Percentiles rank a stretch among this genome's conserved stretches.
phyloP scores from a whole-genome alignment of 257 asterid genomes.

The Craterostigma plantagineum region DNA sequence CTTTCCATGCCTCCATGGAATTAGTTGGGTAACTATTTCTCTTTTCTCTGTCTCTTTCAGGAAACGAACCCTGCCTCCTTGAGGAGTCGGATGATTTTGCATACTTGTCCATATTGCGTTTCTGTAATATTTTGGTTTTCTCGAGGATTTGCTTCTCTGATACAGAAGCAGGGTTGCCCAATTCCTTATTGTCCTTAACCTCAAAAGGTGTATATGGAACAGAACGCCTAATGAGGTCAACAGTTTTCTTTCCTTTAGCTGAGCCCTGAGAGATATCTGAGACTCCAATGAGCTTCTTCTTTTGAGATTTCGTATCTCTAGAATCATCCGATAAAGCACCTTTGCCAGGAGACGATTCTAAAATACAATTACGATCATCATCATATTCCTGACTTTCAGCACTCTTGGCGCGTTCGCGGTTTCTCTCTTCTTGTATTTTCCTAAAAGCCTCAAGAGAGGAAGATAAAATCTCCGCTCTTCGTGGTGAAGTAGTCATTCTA shows the following conservation, averaged over 20 bases:
- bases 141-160: slow-evolving; percentile 22
- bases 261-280: slow-evolving; percentile 24
- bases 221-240: slow-evolving; percentile 27
- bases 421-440: slow-evolving; percentile 79
- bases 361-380: slow-evolving; percentile 19
- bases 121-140: slow-evolving; percentile 33
- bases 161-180: slow-evolving; percentile 23
- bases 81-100: slow-evolving; percentile 30
- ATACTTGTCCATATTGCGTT: slow-evolving; percentile 25
- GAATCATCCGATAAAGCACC: slow-evolving; percentile 19
- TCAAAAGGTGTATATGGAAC: slow-evolving; percentile 25
- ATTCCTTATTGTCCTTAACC: slow-evolving; percentile 32
- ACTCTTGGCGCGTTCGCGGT: slow-evolving; percentile 23
- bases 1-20: slow-evolving; percentile 98
- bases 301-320: slow-evolving; percentile 19
- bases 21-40: slow-evolving; percentile 43
- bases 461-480: slow-evolving; percentile 88
- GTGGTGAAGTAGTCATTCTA: slow-evolving; percentile 98
- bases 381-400: slow-evolving; percentile 22
- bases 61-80: slow-evolving; percentile 27
- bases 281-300: slow-evolving; percentile 22
- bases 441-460: slow-evolving; percentile 97
- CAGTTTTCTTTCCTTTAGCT: slow-evolving; percentile 36
- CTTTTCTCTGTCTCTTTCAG: slow-evolving; percentile 65
- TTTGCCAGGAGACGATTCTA: slow-evolving; percentile 18